Conservation (phyloP, 208 protist species). For the Trypanosoma mega region DNA sequence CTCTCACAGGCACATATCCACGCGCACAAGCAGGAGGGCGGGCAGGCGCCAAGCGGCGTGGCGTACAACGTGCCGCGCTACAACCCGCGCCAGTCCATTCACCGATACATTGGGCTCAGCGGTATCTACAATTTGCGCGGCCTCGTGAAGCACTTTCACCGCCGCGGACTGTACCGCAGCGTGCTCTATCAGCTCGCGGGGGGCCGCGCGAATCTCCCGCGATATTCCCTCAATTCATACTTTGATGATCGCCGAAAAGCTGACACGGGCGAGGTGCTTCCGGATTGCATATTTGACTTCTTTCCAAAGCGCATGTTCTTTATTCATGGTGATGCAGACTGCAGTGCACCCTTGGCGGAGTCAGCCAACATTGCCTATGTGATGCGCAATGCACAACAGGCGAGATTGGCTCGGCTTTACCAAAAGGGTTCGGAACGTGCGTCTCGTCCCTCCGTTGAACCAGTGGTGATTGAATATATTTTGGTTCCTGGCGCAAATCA, state of each 20-base stretch:
- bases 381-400: conserved; percentile 64
- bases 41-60: conserved; percentile 36
- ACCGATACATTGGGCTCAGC: conserved; percentile 77
- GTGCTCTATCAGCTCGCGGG: conserved; percentile 72
- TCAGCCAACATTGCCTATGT: conserved; percentile 66
- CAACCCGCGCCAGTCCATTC: conserved; percentile 81
- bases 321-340: conserved; percentile 82
- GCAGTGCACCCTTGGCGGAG: conserved; percentile 73
- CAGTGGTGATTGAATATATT: conserved; percentile 67
- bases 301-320: conserved; percentile 78
- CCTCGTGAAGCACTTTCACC: conserved; percentile 63
- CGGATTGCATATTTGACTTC: conserved; percentile 84
- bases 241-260: conserved; percentile 51
- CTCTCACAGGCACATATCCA: conserved; percentile 78
- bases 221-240: conserved; percentile 67
- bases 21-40: conserved; percentile 40
- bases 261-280: conserved; percentile 66
- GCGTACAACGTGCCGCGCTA: conserved; percentile 85
- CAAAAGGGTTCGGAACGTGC: conserved; percentile 22
- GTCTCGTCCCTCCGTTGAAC: conserved; percentile 13
- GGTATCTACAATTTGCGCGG: conserved; percentile 81
- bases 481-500: conserved; percentile 69
- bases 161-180: conserved; percentile 51
- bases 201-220: conserved; percentile 45
- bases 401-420: conserved; percentile 33